These are phyloP conservation scores for Linnemannia zychae DNA, from an alignment of 192 early-diverging fungal species.

Conservation along the genomic window DNA sequence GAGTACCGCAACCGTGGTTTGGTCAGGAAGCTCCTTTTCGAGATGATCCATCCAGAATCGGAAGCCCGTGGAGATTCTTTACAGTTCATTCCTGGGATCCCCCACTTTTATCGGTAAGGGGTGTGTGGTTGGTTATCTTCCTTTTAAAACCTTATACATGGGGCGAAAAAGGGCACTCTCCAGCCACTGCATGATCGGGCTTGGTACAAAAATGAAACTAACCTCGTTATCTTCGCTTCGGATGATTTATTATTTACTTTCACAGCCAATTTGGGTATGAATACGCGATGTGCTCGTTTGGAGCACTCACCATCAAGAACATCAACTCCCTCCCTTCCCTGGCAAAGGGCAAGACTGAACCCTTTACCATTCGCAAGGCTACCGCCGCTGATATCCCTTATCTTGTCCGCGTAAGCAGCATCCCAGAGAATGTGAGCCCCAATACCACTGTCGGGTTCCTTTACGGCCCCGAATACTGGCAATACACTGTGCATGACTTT, in stretches of 20 bases:
- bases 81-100: constrained; percentile 40
- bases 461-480: constrained; percentile 33
- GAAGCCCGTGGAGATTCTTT: constrained; percentile 32
- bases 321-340: constrained; percentile 16
- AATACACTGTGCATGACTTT: constrained; percentile 32
- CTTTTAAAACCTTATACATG: background rate
- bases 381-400: constrained; percentile 32
- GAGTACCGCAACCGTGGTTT: constrained; percentile 29
- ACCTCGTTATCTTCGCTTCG: too few relatives aligned
- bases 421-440: background rate
- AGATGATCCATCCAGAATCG: constrained; percentile 48
- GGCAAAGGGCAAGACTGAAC: constrained; percentile 15
- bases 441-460: constrained; percentile 9
- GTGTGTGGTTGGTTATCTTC: background rate
- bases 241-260: background rate
- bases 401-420: constrained; percentile 18
- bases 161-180: background rate
- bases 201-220: background rate
- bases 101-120: constrained; percentile 44
- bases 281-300: constrained; percentile 23
- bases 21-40: constrained; percentile 18
- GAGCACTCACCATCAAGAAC: constrained; percentile 13
- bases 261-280: constrained; percentile 43
- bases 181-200: too few relatives aligned
- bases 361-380: constrained; percentile 24